Percentiles rank a stretch among this genome's conserved stretches.
Evolutionary conservation across 2,329 filamentous ascomycete species (phyloP).

Genomic region (Hymenoscyphus scutula): DNA sequence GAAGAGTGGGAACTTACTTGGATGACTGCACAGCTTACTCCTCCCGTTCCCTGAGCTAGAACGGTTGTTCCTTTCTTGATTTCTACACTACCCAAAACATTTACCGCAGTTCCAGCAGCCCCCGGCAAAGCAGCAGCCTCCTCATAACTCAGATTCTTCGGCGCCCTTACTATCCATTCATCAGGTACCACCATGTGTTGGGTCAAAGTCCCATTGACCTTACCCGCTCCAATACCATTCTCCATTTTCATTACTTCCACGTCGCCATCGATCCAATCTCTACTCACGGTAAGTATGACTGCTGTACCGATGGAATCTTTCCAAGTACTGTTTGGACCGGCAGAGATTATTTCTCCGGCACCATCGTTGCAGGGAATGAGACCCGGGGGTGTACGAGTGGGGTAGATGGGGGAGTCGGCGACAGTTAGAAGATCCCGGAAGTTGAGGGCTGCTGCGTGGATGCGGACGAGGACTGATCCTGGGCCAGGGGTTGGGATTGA

Average conservation of each 20-base stretch:
- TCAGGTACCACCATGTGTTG: constrained; percentile 58
- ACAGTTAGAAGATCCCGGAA: constrained; percentile 22
- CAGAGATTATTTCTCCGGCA: constrained; percentile 58
- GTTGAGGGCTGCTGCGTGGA: constrained; percentile 23
- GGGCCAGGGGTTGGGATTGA: constrained; percentile 15
- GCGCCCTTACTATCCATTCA: constrained; percentile 50
- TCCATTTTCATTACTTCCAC: constrained; percentile 29
- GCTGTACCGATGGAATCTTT: constrained; percentile 55
- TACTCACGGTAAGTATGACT: constrained; percentile 64
- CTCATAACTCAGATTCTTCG: constrained; percentile 54
- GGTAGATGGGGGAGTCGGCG: constrained; percentile 21
- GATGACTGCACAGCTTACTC: constrained; percentile 43
- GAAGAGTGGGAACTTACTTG: constrained; percentile 26
- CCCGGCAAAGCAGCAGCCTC: constrained; percentile 60
- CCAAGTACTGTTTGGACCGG: constrained; percentile 43
- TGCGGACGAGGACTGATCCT: constrained; percentile 18
- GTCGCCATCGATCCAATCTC: constrained; percentile 39
- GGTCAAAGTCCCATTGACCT: constrained; percentile 51
- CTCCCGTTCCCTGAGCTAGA: constrained; percentile 52
- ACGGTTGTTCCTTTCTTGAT: constrained; percentile 46
- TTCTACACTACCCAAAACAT: constrained; percentile 49
- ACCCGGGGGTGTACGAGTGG: constrained; percentile 6
- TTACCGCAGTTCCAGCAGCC: constrained; percentile 58
- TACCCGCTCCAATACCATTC: constrained; percentile 55
- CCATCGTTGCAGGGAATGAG: constrained; percentile 65